A percentile compares a stretch with the other conserved stretches of the same genome.
These are phyloP conservation scores for Coprinellus aureogranulatus DNA, from an alignment of 768 basidiomycete genomes.

Conservation along the genomic window DNA sequence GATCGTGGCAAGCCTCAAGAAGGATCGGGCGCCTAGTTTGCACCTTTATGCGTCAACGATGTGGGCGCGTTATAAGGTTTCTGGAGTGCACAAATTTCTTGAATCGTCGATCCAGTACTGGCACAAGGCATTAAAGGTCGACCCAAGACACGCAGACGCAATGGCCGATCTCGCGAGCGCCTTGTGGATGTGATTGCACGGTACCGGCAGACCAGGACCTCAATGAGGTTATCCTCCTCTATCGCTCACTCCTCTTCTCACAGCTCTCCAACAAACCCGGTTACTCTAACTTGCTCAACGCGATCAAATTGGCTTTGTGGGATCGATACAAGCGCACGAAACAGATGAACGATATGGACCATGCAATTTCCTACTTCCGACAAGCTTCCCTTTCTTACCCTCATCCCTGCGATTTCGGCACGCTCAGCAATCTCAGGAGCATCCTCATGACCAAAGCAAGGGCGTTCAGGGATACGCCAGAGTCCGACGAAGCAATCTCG, in stretches of 20 bases:
- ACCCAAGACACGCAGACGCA: background rate
- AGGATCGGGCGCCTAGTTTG: background rate
- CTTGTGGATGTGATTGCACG: conserved; percentile 6
- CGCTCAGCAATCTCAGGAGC: conserved; percentile 10
- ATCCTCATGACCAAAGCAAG: conserved; percentile 4
- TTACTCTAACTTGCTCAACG: conserved; percentile 5
- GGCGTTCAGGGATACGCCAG: background rate
- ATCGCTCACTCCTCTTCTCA: conserved; percentile 4
- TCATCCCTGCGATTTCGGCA: conserved; percentile 6
- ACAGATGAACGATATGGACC: conserved; percentile 6
- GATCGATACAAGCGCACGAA: conserved; percentile 6
- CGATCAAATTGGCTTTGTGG: conserved; percentile 6
- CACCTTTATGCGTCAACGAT: conserved; percentile 8
- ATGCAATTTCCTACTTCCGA: conserved; percentile 7
- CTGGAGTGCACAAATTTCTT: background rate
- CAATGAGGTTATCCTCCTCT: conserved; percentile 4
- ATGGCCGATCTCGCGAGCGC: conserved; percentile 7
- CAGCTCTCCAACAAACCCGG: conserved; percentile 2
- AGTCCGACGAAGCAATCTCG: conserved; percentile 7
- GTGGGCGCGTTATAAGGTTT: conserved; percentile 3
- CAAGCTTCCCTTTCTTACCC: conserved; percentile 10
- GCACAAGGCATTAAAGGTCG: conserved; percentile 1
- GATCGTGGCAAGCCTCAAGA: background rate
- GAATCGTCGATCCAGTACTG: conserved; percentile 6
- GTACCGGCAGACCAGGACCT: conserved; percentile 8